Evolutionary conservation across 2,329 filamentous ascomycete genomes (phyloP).

Genomic region (Paramyrothecium roridum): DNA sequence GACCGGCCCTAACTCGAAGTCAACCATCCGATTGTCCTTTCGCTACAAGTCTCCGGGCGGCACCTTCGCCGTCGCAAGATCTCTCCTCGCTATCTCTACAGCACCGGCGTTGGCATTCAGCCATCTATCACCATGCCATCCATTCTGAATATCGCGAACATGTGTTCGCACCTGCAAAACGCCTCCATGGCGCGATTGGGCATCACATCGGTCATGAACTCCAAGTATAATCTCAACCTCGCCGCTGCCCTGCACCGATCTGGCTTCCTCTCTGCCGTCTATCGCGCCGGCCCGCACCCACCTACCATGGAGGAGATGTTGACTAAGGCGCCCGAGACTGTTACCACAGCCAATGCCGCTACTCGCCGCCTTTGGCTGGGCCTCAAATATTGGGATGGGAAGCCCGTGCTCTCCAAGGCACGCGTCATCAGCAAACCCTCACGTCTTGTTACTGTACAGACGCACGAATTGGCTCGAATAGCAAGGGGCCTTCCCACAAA

Average conservation of each 20-base stretch:
- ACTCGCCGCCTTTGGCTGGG: conserved; percentile 80
- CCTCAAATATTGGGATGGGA: conserved; percentile 83
- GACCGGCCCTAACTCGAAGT: no score
- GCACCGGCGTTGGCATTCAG: no score
- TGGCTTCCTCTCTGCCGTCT: conserved; percentile 78
- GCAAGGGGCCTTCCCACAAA: conserved; percentile 63
- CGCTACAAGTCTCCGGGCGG: no score
- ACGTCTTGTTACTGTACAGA: conserved; percentile 64
- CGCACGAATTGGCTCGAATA: conserved; percentile 60
- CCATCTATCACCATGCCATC: conserved; percentile 28
- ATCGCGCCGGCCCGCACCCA: conserved; percentile 61
- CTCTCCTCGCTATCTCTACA: no score
- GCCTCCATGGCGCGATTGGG: conserved; percentile 79
- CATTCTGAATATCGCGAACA: conserved; percentile 70
- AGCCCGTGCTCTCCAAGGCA: conserved; percentile 71
- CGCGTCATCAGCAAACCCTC: conserved; percentile 70
- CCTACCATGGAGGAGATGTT: conserved; percentile 44
- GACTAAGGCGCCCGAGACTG: conserved; percentile 47
- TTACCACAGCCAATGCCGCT: conserved; percentile 70
- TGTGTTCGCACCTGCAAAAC: conserved; percentile 91
- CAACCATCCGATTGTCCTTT: no score
- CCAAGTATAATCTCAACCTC: conserved; percentile 75
- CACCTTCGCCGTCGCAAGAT: no score
- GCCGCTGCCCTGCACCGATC: conserved; percentile 75
- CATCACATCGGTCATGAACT: conserved; percentile 77